These are phyloP conservation scores for Anacardium occidentale DNA, from an alignment of 345 rosid species.

Conservation along the genomic window DNA sequence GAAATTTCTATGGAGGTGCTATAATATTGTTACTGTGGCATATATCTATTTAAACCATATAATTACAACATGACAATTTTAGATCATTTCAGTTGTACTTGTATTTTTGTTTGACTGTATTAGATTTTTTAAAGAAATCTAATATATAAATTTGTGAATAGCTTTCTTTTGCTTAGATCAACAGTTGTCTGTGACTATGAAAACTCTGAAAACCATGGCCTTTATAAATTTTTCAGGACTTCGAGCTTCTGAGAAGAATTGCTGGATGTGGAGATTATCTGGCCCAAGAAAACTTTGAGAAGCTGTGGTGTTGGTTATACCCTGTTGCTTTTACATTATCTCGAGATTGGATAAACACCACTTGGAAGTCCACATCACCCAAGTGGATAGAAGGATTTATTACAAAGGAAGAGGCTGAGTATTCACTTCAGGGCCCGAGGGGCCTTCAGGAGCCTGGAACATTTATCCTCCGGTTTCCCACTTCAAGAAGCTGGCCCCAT, in stretches of 20 bases:
- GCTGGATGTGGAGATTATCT: constrained; percentile 77
- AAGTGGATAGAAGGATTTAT: constrained; percentile 96
- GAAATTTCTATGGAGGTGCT: no score
- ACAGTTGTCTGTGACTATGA: neutral
- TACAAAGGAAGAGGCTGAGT: constrained; percentile 92
- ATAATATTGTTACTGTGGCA: neutral
- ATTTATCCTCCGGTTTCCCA: constrained; percentile 85
- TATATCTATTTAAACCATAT: neutral
- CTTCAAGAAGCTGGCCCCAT: constrained; percentile 98
- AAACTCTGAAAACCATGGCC: constrained; percentile 2
- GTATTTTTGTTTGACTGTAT: neutral
- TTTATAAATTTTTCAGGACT: constrained; percentile 50
- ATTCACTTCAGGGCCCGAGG: constrained; percentile 65
- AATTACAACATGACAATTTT: neutral
- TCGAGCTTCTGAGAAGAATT: constrained; percentile 63
- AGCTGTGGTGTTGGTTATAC: constrained; percentile 94
- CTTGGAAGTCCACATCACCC: constrained; percentile 75
- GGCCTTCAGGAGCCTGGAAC: constrained; percentile 93
- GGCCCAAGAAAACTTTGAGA: constrained; percentile 90
- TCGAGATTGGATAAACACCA: constrained; percentile 48
- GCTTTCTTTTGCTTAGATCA: neutral
- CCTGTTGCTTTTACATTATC: constrained; percentile 77
- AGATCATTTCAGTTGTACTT: neutral
- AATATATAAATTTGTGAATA: constrained; percentile 4
- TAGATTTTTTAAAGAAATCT: neutral